phyloP scores from a whole-genome alignment of 768 basidiomycete species.

The Russula sp. region DNA sequence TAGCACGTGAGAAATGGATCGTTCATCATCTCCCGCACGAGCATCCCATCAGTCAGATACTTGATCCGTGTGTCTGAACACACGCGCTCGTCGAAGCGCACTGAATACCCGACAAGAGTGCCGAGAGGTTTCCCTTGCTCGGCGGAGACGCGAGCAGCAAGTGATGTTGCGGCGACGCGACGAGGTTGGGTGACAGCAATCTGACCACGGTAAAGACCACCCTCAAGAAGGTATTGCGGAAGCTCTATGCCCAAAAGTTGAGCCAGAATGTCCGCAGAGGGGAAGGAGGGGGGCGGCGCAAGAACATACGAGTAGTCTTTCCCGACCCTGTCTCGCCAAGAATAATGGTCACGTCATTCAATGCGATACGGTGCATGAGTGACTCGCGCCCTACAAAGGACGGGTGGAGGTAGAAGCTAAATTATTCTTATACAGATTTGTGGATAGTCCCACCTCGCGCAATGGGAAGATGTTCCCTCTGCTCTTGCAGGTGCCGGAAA shows the following conservation, averaged over 20 bases:
- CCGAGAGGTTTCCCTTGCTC: slow-evolving; percentile 76
- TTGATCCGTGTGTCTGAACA: slow-evolving; percentile 77
- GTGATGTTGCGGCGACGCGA: slow-evolving; percentile 88
- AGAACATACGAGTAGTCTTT: slow-evolving; percentile 88
- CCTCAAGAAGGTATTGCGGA: slow-evolving; percentile 90
- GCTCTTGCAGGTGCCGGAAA: slow-evolving; percentile 42
- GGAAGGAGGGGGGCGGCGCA: not conserved
- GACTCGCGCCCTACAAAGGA: slow-evolving; percentile 51
- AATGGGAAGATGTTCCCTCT: slow-evolving; percentile 69
- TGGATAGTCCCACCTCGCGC: slow-evolving; percentile 48
- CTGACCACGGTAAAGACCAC: slow-evolving; percentile 62
- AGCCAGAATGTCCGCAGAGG: not conserved
- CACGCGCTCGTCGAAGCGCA: slow-evolving; percentile 87
- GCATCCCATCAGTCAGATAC: slow-evolving; percentile 97
- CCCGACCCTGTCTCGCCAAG: slow-evolving; percentile 97
- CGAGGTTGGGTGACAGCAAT: slow-evolving; percentile 95
- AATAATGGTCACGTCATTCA: slow-evolving; percentile 80
- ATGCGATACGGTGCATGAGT: slow-evolving; percentile 60
- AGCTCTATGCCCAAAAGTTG: slow-evolving; percentile 53
- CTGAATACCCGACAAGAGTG: slow-evolving; percentile 81
- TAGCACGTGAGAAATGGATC: slow-evolving; percentile 74
- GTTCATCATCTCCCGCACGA: slow-evolving; percentile 83
- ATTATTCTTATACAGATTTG: not conserved
- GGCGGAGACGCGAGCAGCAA: slow-evolving; percentile 83
- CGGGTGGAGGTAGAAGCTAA: not conserved